These are phyloP conservation scores for Candida coleopterorum DNA, from an alignment of 805 yeast species.

Conservation along the genomic window DNA sequence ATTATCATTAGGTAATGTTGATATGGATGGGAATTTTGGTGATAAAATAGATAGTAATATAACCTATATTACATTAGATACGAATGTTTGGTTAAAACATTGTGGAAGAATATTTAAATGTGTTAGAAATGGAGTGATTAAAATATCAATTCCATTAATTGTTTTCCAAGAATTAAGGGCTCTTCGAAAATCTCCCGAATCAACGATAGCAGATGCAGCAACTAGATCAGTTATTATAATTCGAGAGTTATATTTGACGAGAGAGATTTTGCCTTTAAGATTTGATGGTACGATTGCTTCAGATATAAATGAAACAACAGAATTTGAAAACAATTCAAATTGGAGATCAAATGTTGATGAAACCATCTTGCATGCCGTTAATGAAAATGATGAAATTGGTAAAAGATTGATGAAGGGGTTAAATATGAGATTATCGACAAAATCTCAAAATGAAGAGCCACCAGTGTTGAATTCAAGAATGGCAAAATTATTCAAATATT, in stretches of 20 bases:
- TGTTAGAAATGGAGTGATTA: conserved; percentile 54
- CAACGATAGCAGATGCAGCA: conserved; percentile 72
- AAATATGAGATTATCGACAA: conserved; percentile 18
- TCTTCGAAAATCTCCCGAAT: conserved; percentile 64
- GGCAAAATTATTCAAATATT: conserved; percentile 47
- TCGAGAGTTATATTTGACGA: conserved; percentile 57
- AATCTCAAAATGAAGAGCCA: conserved; percentile 7
- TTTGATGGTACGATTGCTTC: conserved; percentile 68
- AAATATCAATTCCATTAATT: conserved; percentile 62
- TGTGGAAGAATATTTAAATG: conserved; percentile 74
- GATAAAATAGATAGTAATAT: conserved; percentile 52
- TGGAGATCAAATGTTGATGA: conserved; percentile 76
- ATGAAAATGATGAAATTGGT: conserved; percentile 37
- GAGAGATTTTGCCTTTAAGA: conserved; percentile 53
- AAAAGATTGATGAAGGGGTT: conserved; percentile 38
- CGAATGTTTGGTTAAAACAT: conserved; percentile 77
- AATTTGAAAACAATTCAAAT: conserved; percentile 65
- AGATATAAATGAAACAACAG: conserved; percentile 66
- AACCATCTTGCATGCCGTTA: conserved; percentile 51
- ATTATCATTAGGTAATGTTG: conserved; percentile 8
- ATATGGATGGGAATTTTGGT: conserved; percentile 47
- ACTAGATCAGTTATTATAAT: conserved; percentile 74
- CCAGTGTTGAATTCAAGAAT: conserved; percentile 27
- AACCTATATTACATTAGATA: conserved; percentile 63
- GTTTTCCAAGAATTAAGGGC: conserved; percentile 76